These are phyloP conservation scores for Backusella westeae DNA, from an alignment of 192 early-diverging fungal genomes.

Conservation along the genomic window DNA sequence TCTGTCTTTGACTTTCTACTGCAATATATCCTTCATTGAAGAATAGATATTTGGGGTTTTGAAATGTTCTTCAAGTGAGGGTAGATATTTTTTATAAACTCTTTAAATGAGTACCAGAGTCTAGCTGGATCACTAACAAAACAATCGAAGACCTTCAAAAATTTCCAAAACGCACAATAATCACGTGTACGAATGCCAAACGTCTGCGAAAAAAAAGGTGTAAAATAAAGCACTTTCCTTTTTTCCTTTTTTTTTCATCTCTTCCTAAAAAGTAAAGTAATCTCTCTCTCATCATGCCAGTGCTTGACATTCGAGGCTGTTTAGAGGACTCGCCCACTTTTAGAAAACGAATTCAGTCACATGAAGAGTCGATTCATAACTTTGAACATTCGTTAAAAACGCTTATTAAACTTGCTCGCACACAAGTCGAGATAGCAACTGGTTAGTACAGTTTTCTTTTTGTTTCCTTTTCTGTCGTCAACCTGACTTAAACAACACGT, in stretches of 20 bases:
- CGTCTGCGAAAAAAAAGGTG: neutral
- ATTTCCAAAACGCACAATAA: no score
- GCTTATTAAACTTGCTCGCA: conserved; percentile 50
- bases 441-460: conserved; percentile 31
- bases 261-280: neutral
- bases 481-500: neutral
- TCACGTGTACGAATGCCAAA: no score
- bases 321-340: conserved; percentile 59
- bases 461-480: neutral
- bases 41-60: no score
- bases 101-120: no score
- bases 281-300: conserved; percentile 36
- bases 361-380: conserved; percentile 51
- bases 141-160: no score
- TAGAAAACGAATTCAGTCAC: conserved; percentile 46
- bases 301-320: conserved; percentile 52
- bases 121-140: no score
- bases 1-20: no score
- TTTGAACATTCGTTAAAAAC: conserved; percentile 52
- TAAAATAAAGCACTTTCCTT: neutral
- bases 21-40: no score
- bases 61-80: no score
- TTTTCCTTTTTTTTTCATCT: neutral
- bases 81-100: no score
- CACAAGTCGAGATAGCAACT: conserved; percentile 50